Percentiles rank a stretch among this genome's conserved stretches.
Conservation (phyloP, 2,329 filamentous ascomycete genomes). For the Botrytis deweyae region DNA sequence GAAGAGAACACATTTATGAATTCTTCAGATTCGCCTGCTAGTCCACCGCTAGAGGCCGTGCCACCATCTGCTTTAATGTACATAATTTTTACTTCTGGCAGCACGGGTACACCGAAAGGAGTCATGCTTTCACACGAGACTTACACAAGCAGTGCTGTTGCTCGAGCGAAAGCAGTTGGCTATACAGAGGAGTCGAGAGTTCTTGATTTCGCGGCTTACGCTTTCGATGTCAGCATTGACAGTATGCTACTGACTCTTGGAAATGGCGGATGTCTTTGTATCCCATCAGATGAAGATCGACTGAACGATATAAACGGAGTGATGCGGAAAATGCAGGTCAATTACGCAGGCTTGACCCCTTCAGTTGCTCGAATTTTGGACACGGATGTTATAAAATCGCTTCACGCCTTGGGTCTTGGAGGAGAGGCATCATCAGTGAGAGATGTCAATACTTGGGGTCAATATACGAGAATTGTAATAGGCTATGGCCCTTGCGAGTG, state of each 20-base stretch:
- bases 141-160: slow-evolving; percentile 19
- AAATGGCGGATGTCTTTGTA: slow-evolving; percentile 44
- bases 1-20: slow-evolving; percentile 11
- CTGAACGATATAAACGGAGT: slow-evolving; percentile 42
- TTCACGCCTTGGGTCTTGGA: slow-evolving; percentile 33
- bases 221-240: slow-evolving; percentile 43
- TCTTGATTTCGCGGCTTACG: slow-evolving; percentile 40
- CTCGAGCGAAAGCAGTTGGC: slow-evolving; percentile 22
- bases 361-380: slow-evolving; percentile 35
- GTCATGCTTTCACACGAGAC: slow-evolving; percentile 33
- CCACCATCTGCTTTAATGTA: slow-evolving; percentile 24
- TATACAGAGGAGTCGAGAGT: slow-evolving; percentile 24
- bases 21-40: neutral
- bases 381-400: slow-evolving; percentile 29
- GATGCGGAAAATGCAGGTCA: slow-evolving; percentile 32
- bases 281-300: slow-evolving; percentile 43
- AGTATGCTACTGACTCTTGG: slow-evolving; percentile 39
- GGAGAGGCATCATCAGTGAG: slow-evolving; percentile 41
- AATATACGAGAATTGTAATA: slow-evolving; percentile 43
- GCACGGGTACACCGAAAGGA: slow-evolving; percentile 34
- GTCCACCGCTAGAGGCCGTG: slow-evolving; percentile 6
- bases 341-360: slow-evolving; percentile 36
- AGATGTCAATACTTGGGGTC: slow-evolving; percentile 43
- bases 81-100: slow-evolving; percentile 39
- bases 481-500: slow-evolving; percentile 44